phyloP scores from a whole-genome alignment of 2,329 filamentous ascomycete species.

The Pseudogymnoascus sp. region DNA sequence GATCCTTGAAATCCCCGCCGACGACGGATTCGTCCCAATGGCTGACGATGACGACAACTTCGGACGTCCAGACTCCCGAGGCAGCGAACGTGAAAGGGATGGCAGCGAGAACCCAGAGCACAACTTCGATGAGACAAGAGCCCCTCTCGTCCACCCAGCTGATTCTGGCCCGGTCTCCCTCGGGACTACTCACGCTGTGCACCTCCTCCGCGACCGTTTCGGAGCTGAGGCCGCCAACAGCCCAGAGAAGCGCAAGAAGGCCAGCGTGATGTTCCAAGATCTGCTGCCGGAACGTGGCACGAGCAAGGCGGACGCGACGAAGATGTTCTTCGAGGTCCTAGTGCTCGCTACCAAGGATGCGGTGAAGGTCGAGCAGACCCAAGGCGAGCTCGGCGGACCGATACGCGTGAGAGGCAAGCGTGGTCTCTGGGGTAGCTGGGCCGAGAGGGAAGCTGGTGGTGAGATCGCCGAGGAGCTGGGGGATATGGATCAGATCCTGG shows the following conservation, averaged over 20 bases:
- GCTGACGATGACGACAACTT: conserved; percentile 38
- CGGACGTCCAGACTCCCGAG: conserved; percentile 21
- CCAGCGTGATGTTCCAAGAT: conserved; percentile 80
- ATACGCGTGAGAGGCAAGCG: conserved; percentile 84
- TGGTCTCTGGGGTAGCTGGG: conserved; percentile 96
- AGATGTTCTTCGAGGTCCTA: conserved; percentile 98
- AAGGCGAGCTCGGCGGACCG: conserved; percentile 62
- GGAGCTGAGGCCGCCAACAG: conserved; percentile 62
- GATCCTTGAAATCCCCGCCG: conserved; percentile 55
- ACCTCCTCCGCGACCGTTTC: conserved; percentile 84
- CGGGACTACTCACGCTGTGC: conserved; percentile 91
- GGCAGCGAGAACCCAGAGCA: conserved; percentile 38
- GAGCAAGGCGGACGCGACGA: conserved; percentile 83
- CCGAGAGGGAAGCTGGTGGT: conserved; percentile 64
- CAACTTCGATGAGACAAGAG: conserved; percentile 71
- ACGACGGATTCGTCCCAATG: conserved; percentile 37
- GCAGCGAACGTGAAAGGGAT: conserved; percentile 30
- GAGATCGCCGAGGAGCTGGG: conserved; percentile 36
- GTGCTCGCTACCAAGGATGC: conserved; percentile 97
- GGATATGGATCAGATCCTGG: conserved; percentile 5
- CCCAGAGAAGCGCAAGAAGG: conserved; percentile 65
- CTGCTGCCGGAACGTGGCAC: conserved; percentile 76
- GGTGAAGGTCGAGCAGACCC: conserved; percentile 86
- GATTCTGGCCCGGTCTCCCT: conserved; percentile 82
- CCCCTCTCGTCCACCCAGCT: conserved; percentile 67